Evolutionary conservation across 164 flowering plant genomes (phyloP).

Genomic region (Liriodendron chinense): DNA sequence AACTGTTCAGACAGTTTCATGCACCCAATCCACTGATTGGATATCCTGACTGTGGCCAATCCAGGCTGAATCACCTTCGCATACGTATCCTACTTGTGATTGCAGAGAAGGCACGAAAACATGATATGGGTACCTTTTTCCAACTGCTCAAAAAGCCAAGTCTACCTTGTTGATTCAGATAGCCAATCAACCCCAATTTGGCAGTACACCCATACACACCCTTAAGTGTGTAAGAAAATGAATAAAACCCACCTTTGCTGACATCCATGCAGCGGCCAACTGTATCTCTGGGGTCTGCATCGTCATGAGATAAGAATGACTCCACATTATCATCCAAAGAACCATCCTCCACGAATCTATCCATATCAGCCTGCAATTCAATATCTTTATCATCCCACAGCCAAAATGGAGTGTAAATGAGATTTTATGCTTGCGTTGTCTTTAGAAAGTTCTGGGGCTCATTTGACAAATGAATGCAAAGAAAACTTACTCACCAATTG

Average conservation of each 20-base stretch:
- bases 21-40: too few species aligned
- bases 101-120: too few species aligned
- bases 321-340: constrained; percentile 94
- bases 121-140: too few species aligned
- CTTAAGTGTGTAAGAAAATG: background rate
- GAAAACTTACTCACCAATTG: constrained; percentile 59
- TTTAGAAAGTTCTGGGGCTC: background rate
- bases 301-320: constrained; percentile 92
- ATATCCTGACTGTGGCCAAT: too few species aligned
- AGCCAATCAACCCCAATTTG: too few species aligned
- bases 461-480: background rate
- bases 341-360: constrained; percentile 86
- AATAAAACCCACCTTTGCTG: constrained; percentile 54
- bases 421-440: constrained; percentile 15
- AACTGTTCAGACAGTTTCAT: too few species aligned
- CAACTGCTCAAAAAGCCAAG: too few species aligned
- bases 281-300: constrained; percentile 74
- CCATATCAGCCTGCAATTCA: constrained; percentile 86
- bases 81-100: too few species aligned
- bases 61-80: too few species aligned
- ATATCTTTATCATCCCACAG: constrained; percentile 93
- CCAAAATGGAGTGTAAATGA: constrained; percentile 48
- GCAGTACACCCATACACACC: background rate
- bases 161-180: too few species aligned
- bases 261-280: constrained; percentile 83